Evolutionary conservation across 768 basidiomycete species (phyloP).

Genomic region (Leccinum pellstonianum): DNA sequence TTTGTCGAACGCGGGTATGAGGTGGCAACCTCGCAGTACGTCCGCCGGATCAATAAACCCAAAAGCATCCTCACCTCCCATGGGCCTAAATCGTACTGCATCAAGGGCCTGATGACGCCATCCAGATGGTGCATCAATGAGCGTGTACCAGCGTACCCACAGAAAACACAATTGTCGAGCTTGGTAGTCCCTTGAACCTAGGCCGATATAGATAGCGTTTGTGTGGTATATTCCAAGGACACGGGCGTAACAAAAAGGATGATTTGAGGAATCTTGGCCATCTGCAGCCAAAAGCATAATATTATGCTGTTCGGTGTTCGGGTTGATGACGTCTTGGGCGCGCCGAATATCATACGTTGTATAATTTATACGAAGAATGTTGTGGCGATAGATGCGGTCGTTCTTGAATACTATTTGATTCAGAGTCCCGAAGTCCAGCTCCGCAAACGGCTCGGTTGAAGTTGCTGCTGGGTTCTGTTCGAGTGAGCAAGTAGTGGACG

Average conservation of each 20-base stretch:
- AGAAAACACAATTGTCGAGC: background rate
- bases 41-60: background rate
- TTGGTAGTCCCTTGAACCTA: too few species aligned
- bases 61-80: background rate
- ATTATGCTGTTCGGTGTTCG: background rate
- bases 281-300: background rate
- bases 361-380: too few species aligned
- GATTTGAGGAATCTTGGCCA: background rate
- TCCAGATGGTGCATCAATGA: background rate
- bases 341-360: too few species aligned
- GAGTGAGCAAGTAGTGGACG: background rate
- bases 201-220: too few species aligned
- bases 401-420: background rate
- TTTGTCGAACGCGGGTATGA: background rate
- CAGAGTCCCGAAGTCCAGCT: background rate
- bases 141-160: background rate
- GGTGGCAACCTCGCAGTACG: background rate
- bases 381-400: too few species aligned
- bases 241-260: too few species aligned
- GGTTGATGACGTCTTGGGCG: background rate
- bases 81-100: background rate
- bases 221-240: too few species aligned
- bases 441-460: background rate
- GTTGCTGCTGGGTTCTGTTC: background rate
- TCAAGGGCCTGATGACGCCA: background rate